Evolutionary conservation across 2,329 filamentous ascomycete genomes (phyloP), one percentile per base, ranked within the genome.

Genomic region (Hirsutella minnesotensis): DNA sequence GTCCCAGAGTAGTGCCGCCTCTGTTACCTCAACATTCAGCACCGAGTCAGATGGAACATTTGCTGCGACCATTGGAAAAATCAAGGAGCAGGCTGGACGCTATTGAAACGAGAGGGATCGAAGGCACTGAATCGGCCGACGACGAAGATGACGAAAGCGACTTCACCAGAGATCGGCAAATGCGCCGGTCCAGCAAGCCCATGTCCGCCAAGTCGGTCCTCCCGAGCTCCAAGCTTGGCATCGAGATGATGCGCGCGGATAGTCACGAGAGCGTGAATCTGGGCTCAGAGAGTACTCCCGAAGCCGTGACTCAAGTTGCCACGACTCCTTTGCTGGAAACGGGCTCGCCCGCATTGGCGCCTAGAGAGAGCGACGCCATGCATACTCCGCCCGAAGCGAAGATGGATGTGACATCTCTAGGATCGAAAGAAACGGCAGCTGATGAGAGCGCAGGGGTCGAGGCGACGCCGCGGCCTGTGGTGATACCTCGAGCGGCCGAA

Each of bases 241-340:
- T 88, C 40, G 90, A 96, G 61, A 95, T 96, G 90, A 90, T 95
- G 86, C 80, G 90, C 39, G 94, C 90, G 18, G 94, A 95, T 60
- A 95, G 87, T 56, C 83, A 90, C 53, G 90, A 94, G 39, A 95
- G 89, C 55, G 76, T 86, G 43, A 68, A 68, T 1, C 41, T 73
- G 12, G 61, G 64, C 10, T 71, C 72, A 3, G 73, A 75, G 38
- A 69, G 64, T 50, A 68, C 67, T 13, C 59, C 67, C 1, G 73
- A 74, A 49, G 66, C 68, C n/a, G 59, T 66, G n/a, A 73, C 72
- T 3, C 68, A 73, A 53, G 66, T 71, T 12, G 60, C 56, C 36
- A 71, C 67, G 9, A 75, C 70, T 15, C 70, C 73, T 1, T 67
- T 62, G 2, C 64, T 64, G 35, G 68, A 72, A 45, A 47, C 59